Base-by-base conservation (phyloP, 345 rosid species). In the Rhizophora mangle region DNA sequence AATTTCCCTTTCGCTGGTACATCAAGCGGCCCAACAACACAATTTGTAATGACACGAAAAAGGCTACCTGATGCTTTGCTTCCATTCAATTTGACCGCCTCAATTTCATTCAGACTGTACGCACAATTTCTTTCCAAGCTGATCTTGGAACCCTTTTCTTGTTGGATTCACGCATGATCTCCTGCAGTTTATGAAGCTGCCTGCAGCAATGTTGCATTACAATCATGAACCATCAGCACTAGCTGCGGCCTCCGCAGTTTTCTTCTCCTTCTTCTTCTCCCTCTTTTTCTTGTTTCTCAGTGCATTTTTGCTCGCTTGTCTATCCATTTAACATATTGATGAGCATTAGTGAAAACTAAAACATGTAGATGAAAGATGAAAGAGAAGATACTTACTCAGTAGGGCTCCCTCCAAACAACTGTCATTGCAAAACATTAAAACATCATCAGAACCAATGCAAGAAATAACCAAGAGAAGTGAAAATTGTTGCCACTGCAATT, bases 241-340 rank as follows among this genome's bases (percentile, higher is more conserved):
- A 24, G 46, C 68, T 20, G 69, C 81, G 5, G 77, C 80, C 67
- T 82, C 89, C 0, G 89, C 78, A 3, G 91, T 89, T 74, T 87
- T 90, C 78, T 94, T 94, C 84, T 86, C 91, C 76, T 76, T 85
- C 36, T 82, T 90, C 74, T 89, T 93, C 76, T 90, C 97, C 69
- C 97, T 82, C 74, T 89, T 93, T 79, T 91, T 91, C 87, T 91
- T 93, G 94, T 91, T 93, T 72, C 51, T 89, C 46, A 88, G 84
- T 13, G 97, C 97, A 72, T 78, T 91, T 79, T 93, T 93, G 88
- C 98, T 91, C 91, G 87, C 74, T 82, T 87, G 89, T 63, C 97
- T 89, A 54, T 55, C 56, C 27, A 63, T 57, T 51, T 51, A 49
- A 60, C n/a, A 56, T 24, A 51, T 13, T 10, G 15, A 47, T 55